Percentiles rank a stretch among this genome's conserved stretches.
phyloP scores from a whole-genome alignment of 2,329 filamentous ascomycete species.

The Diaporthe ampelina region DNA sequence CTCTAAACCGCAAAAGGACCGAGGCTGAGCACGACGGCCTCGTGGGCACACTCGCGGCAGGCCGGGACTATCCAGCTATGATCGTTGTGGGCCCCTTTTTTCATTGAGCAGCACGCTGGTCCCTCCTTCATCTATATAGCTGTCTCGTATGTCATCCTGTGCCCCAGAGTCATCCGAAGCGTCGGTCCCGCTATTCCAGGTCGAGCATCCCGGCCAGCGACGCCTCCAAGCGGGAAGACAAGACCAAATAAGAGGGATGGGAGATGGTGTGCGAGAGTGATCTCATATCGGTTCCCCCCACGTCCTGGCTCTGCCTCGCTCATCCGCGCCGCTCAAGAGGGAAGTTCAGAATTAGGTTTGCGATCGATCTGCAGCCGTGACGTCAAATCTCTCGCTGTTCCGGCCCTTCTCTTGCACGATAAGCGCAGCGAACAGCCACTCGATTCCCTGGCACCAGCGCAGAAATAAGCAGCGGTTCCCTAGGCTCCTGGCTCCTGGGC shows the following conservation, averaged over 20 bases:
- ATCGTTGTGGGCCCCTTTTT: slow-evolving; percentile 7
- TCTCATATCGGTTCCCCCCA: slow-evolving; percentile 1
- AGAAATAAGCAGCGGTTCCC: slow-evolving; percentile 32
- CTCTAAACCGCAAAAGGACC: slow-evolving; percentile 3
- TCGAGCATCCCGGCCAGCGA: slow-evolving; percentile 24
- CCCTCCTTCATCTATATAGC: slow-evolving; percentile 24
- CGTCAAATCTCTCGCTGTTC: slow-evolving; percentile 28
- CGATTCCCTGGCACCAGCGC: slow-evolving; percentile 22
- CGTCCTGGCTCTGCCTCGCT: not conserved
- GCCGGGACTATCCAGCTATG: slow-evolving; percentile 27
- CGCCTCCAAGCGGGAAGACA: not conserved
- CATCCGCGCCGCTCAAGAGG: not conserved
- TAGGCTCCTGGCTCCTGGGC: slow-evolving; percentile 6
- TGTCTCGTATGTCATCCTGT: slow-evolving; percentile 23
- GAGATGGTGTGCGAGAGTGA: not conserved
- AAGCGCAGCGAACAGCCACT: slow-evolving; percentile 25
- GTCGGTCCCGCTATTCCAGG: slow-evolving; percentile 25
- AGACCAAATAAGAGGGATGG: not conserved
- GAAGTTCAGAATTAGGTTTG: slow-evolving; percentile 32
- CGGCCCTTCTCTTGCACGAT: slow-evolving; percentile 23
- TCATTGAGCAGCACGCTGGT: not conserved
- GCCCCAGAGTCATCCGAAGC: slow-evolving; percentile 24
- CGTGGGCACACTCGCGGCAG: slow-evolving; percentile 28
- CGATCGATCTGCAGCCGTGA: slow-evolving; percentile 36
- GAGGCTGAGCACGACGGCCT: slow-evolving; percentile 16